Evolutionary conservation across 1,139 yeast genomes (phyloP).

Genomic region (Yarrowia galli): DNA sequence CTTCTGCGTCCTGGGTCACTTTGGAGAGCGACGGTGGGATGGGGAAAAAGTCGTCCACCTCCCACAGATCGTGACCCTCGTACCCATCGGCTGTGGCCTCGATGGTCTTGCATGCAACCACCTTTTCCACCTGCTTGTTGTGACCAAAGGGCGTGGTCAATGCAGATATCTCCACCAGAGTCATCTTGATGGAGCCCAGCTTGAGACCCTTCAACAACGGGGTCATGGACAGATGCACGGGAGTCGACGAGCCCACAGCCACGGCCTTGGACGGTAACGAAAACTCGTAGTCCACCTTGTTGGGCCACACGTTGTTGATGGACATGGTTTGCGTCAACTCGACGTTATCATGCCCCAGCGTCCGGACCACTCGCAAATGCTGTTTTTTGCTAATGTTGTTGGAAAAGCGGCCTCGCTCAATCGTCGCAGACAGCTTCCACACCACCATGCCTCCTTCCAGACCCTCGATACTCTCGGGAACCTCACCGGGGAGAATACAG

Average conservation of each 20-base stretch:
- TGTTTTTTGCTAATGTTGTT: slow-evolving; percentile 70
- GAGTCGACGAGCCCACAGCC: slow-evolving; percentile 83
- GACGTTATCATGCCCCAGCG: slow-evolving; percentile 84
- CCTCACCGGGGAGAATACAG: slow-evolving; percentile 80
- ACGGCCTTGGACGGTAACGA: slow-evolving; percentile 88
- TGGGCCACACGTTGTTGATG: slow-evolving; percentile 96
- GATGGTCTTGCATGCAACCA: slow-evolving; percentile 56
- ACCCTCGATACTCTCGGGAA: slow-evolving; percentile 91
- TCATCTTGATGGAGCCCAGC: slow-evolving; percentile 73
- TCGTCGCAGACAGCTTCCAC: slow-evolving; percentile 77
- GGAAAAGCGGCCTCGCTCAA: slow-evolving; percentile 84
- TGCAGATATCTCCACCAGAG: slow-evolving; percentile 62
- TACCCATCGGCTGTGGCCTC: slow-evolving; percentile 54
- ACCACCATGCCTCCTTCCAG: slow-evolving; percentile 82
- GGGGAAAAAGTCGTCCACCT: slow-evolving; percentile 62
- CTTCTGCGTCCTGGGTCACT: slow-evolving; percentile 84
- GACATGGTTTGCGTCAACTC: slow-evolving; percentile 92
- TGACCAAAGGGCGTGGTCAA: slow-evolving; percentile 49
- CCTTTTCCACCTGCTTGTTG: slow-evolving; percentile 65
- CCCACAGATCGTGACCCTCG: slow-evolving; percentile 77
- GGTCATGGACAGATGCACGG: slow-evolving; percentile 72
- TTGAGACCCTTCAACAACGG: slow-evolving; percentile 83
- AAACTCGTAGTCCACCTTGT: slow-evolving; percentile 87
- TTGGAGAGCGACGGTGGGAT: slow-evolving; percentile 76
- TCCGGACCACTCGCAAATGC: slow-evolving; percentile 83